Evolutionary conservation across 192 early-diverging fungal genomes (phyloP).

Genomic region (Linnemannia exigua): DNA sequence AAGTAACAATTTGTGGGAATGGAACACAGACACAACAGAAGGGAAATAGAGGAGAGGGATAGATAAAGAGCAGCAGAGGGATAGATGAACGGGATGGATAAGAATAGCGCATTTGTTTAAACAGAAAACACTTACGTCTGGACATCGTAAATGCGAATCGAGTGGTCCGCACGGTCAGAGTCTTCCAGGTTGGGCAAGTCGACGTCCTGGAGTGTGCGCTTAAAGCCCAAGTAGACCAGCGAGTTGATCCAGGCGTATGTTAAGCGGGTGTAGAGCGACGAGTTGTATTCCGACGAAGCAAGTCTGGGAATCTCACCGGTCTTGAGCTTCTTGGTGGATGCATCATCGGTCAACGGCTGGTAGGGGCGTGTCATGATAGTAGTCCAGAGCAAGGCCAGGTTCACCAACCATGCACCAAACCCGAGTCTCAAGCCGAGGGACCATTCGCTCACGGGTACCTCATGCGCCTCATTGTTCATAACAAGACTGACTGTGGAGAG

Average conservation of each 20-base stretch:
- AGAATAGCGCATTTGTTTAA: neutral
- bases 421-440: slow-evolving; percentile 27
- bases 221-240: slow-evolving; percentile 63
- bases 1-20: neutral
- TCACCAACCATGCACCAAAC: neutral
- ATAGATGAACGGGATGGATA: neutral
- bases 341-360: neutral
- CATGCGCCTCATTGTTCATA: neutral
- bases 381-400: slow-evolving; percentile 25
- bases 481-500: slow-evolving; percentile 19
- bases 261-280: slow-evolving; percentile 42
- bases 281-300: slow-evolving; percentile 35
- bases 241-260: slow-evolving; percentile 56
- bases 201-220: slow-evolving; percentile 64
- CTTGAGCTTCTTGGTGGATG: neutral
- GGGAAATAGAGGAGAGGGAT: no score
- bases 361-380: slow-evolving; percentile 26
- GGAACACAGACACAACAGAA: neutral
- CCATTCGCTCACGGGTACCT: neutral
- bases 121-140: slow-evolving; percentile 8
- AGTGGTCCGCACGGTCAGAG: slow-evolving; percentile 50
- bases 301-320: slow-evolving; percentile 27
- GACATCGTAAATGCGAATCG: neutral
- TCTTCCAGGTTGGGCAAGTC: slow-evolving; percentile 72
- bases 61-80: neutral